These are phyloP conservation scores for Backusella sp. DNA, from an alignment of 192 early-diverging fungal genomes.

Conservation along the genomic window DNA sequence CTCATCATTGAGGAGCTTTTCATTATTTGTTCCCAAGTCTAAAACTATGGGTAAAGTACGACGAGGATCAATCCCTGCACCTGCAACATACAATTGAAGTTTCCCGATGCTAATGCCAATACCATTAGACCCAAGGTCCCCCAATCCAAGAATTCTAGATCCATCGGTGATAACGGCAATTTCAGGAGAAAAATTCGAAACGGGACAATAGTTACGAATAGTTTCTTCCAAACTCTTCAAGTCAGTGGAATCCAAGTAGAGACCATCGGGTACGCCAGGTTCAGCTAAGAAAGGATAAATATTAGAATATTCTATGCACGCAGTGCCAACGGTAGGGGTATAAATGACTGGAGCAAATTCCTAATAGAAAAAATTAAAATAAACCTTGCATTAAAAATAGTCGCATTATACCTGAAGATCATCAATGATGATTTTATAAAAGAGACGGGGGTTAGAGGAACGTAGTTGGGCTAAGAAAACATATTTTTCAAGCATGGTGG, in stretches of 20 bases:
- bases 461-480: conserved; percentile 81
- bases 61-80: conserved; percentile 82
- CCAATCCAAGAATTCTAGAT: conserved; percentile 89
- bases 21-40: conserved; percentile 91
- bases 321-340: conserved; percentile 78
- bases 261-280: conserved; percentile 73
- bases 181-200: conserved; percentile 56
- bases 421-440: conserved; percentile 77
- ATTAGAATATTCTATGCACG: conserved; percentile 88
- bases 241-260: conserved; percentile 81
- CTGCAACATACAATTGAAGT: conserved; percentile 89
- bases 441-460: conserved; percentile 77
- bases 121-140: conserved; percentile 93
- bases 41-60: conserved; percentile 88
- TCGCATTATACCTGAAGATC: conserved; percentile 62
- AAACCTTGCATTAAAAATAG: neutral
- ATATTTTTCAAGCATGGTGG: conserved; percentile 80
- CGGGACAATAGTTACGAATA: conserved; percentile 66
- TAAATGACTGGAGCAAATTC: conserved; percentile 82
- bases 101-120: conserved; percentile 96
- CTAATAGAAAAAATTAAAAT: conserved; percentile 31
- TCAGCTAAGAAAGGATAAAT: conserved; percentile 83
- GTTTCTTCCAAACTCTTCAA: conserved; percentile 71
- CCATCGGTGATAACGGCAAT: conserved; percentile 97
- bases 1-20: conserved; percentile 78